Evolutionary conservation across 2,329 filamentous ascomycete genomes (phyloP), one percentile per base, ranked within the genome.

Genomic region (Helotiales sp.): DNA sequence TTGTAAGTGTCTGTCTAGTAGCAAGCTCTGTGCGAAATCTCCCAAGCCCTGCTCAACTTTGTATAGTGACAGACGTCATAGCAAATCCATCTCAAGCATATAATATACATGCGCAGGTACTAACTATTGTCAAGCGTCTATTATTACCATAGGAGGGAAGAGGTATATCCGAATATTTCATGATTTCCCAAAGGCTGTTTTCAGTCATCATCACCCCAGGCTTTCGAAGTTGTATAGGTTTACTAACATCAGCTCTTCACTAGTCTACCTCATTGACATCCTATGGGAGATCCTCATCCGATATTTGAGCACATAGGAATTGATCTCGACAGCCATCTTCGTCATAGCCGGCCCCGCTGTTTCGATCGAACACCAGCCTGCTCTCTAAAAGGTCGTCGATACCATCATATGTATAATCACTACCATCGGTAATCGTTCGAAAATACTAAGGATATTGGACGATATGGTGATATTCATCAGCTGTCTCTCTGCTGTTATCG

Each of bases 231-330:
- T 24, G 17, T n/a, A 19, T 5, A 13, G 7, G 15, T 9, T 10
- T 44, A 42, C 22, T 25, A 24, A 44, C n/a, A 9, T 1, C n/a
- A 7, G 12, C 5, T 12, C 9, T 29, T 25, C 31, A 48, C 27
- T n/a, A 48, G 12, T 48, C 46, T 4, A 33, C 12, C 4, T 31
- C 46, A 2, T 31, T 48, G 27, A 31, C 46, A 48, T 48, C 31
- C 52, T 56, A 61, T 10, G 56, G 55, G 13, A 59, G 49, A 29
- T 61, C 55, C 7, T 48, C 49, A 27, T 59, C 52, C 1, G 31
- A n/a, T 13, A 61, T 54, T 2, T 42, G 6, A 3, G 42, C 52
- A 13, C 52, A 61, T 4, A 54, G 17, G 31, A 61, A 61, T 4
- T 34, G 9, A 13, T 15, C 40, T 9, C 19, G 8, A 15, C n/a